A percentile compares a stretch with the other conserved stretches of the same genome.
phyloP scores from a whole-genome alignment of 148 eudicot species.

The Persicaria tinctoria region DNA sequence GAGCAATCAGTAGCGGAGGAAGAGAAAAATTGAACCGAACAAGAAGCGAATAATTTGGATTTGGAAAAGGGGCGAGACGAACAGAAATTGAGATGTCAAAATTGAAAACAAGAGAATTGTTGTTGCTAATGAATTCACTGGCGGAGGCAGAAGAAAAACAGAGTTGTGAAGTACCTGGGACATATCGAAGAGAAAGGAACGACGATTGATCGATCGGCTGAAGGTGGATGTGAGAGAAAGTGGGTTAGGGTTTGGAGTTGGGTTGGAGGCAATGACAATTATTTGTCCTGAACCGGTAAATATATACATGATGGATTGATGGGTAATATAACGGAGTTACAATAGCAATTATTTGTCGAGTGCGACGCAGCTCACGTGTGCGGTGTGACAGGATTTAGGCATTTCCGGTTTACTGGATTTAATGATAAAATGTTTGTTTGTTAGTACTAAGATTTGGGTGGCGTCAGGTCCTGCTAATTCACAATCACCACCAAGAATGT shows the following conservation, averaged over 20 bases:
- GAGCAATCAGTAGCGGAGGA: not conserved
- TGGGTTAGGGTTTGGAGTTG: not conserved
- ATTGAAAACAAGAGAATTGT: not conserved
- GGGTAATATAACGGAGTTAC: too few species aligned
- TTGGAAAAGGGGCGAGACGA: not conserved
- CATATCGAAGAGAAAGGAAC: constrained; percentile 17
- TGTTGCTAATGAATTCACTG: not conserved
- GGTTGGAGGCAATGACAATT: not conserved
- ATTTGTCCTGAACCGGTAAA: too few species aligned
- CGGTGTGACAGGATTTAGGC: too few species aligned
- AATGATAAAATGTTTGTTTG: too few species aligned
- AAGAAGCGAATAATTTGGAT: not conserved
- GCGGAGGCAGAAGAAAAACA: not conserved
- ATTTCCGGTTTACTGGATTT: too few species aligned
- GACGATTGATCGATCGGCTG: too few species aligned
- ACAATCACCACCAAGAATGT: too few species aligned
- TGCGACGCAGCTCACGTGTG: too few species aligned
- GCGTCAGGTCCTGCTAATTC: too few species aligned
- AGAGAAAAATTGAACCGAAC: not conserved
- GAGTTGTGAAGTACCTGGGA: constrained; percentile 31
- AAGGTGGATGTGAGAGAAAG: not conserved
- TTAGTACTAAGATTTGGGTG: too few species aligned
- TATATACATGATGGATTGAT: too few species aligned
- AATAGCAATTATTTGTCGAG: too few species aligned
- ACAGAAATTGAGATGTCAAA: not conserved